phyloP scores from a whole-genome alignment of 2,329 filamentous ascomycete species.

The Colletotrichum acutatum region DNA sequence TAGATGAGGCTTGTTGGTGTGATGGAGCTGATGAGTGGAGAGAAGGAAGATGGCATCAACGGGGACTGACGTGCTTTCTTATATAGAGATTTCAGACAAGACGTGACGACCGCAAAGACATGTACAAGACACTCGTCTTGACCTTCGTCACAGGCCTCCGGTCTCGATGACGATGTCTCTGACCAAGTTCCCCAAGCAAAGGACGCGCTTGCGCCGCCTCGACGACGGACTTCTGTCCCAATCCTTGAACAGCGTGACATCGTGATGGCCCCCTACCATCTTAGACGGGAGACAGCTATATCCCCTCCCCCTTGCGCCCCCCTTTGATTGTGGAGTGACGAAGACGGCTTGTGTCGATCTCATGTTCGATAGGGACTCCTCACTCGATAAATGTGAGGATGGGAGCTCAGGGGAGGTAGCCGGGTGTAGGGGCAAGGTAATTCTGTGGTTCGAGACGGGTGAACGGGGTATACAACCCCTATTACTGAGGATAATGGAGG shows the following conservation, averaged over 20 bases:
- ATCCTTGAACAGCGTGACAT: conserved; percentile 20
- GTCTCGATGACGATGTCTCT: conserved; percentile 25
- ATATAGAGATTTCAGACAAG: conserved; percentile 23
- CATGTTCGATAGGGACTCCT: background rate
- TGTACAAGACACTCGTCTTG: background rate
- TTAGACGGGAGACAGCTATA: conserved; percentile 22
- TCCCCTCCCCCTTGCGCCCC: background rate
- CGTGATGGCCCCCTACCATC: conserved; percentile 19
- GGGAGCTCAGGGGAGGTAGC: background rate
- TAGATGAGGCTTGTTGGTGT: background rate
- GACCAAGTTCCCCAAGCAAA: background rate
- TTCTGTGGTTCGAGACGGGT: background rate
- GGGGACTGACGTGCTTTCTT: background rate
- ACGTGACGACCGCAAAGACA: background rate
- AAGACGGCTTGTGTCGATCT: conserved; percentile 22
- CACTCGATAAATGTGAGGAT: background rate
- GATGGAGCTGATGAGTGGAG: conserved; percentile 17
- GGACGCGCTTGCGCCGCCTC: conserved; percentile 3
- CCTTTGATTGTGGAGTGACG: conserved; percentile 15
- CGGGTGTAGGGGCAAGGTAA: background rate
- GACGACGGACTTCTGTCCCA: background rate
- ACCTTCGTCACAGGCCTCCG: conserved; percentile 23
- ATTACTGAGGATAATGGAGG: background rate
- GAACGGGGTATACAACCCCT: background rate
- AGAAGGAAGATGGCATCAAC: background rate